Conservation (phyloP, 2,329 filamentous ascomycete genomes). For the Aspergillus alliaceus region DNA sequence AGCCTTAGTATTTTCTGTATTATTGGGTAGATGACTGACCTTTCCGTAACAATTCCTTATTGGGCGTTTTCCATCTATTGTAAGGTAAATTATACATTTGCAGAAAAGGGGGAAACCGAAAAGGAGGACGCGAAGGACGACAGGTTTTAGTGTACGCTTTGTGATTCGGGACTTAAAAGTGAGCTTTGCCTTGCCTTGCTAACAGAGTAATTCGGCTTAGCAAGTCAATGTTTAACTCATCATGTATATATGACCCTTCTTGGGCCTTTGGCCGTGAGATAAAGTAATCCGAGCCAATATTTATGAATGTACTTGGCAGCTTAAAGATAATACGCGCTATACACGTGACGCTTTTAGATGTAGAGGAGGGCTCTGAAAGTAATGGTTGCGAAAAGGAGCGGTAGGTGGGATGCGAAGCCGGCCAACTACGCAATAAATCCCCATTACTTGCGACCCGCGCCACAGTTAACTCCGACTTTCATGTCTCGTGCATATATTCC, state of each 20-base stretch:
- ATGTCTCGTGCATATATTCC: background rate
- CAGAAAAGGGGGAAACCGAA: background rate
- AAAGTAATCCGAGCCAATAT: background rate
- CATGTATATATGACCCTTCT: background rate
- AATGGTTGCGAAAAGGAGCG: too few relatives aligned
- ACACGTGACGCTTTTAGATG: background rate
- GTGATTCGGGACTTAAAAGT: background rate
- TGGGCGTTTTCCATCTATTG: background rate
- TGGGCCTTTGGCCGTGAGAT: background rate
- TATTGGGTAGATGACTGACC: background rate
- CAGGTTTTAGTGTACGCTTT: background rate
- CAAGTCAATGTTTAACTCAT: background rate
- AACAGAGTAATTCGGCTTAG: background rate
- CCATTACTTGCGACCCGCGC: conserved; percentile 7
- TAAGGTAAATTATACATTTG: background rate
- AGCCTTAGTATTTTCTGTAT: background rate
- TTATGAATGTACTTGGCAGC: background rate
- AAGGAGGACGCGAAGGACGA: background rate
- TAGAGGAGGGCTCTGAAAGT: too few relatives aligned
- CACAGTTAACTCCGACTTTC: background rate
- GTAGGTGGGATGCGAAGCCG: conserved; percentile 11
- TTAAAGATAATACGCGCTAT: background rate
- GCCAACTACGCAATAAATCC: conserved; percentile 14
- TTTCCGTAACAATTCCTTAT: background rate
- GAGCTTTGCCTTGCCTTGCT: background rate